Evolutionary conservation across 345 rosid genomes (phyloP).

Genomic region (Eucalyptus pauciflora): DNA sequence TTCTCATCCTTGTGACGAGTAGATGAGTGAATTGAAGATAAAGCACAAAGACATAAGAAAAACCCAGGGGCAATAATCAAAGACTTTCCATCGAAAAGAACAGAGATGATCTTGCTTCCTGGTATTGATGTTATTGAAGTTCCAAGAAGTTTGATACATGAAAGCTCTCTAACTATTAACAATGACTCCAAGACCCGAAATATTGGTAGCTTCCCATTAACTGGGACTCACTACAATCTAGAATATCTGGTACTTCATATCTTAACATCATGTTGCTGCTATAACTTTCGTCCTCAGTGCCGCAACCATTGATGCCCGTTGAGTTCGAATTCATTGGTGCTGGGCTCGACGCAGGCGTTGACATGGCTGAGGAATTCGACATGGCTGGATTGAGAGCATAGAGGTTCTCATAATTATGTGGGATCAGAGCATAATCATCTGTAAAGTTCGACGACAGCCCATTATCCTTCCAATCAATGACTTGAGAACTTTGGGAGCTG

Average conservation of each 20-base stretch:
- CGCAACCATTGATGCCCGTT: constrained; percentile 29
- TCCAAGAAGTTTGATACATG: not conserved
- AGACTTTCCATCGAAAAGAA: not conserved
- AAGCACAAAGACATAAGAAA: not conserved
- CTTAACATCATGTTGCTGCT: constrained; percentile 40
- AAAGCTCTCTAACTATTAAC: not conserved
- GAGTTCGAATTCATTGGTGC: constrained; percentile 56
- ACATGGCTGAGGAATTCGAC: constrained; percentile 1
- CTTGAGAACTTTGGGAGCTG: not conserved
- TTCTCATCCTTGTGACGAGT: not conserved
- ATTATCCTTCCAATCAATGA: not conserved
- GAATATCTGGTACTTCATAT: constrained; percentile 45
- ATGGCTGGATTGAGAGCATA: not conserved
- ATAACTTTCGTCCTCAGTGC: constrained; percentile 71
- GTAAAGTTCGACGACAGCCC: not conserved
- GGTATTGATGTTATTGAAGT: not conserved
- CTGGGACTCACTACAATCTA: constrained; percentile 35
- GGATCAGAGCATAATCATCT: not conserved
- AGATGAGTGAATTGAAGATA: not conserved
- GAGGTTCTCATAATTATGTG: constrained; percentile 5
- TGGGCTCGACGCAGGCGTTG: constrained; percentile 38
- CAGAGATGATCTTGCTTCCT: not conserved
- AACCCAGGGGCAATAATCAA: not conserved
- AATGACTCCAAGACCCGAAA: not conserved
- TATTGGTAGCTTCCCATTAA: not conserved